Evolutionary conservation across 2,329 filamentous ascomycete genomes (phyloP).

Genomic region (Hawksworthiomyces lignivorus): DNA sequence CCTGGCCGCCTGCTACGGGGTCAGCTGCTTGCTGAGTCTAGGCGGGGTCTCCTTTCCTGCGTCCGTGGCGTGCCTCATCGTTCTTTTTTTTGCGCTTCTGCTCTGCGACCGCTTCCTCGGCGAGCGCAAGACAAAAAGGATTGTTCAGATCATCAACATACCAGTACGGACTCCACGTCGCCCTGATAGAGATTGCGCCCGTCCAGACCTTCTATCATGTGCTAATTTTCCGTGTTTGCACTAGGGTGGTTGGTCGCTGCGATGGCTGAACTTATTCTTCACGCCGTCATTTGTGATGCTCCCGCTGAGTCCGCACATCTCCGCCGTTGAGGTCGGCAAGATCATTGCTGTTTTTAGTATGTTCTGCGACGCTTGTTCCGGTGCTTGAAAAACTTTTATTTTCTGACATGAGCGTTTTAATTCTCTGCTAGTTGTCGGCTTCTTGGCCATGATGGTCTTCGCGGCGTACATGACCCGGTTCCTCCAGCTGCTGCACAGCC

Average conservation of each 20-base stretch:
- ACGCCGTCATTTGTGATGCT: slow-evolving; percentile 52
- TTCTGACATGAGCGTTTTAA: too few species aligned
- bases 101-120: slow-evolving; percentile 39
- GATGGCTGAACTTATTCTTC: slow-evolving; percentile 53
- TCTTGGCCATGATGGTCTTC: slow-evolving; percentile 41
- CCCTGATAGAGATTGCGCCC: background rate
- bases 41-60: slow-evolving; percentile 49
- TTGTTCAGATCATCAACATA: slow-evolving; percentile 45
- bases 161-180: slow-evolving; percentile 31
- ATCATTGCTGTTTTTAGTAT: slow-evolving; percentile 52
- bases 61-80: slow-evolving; percentile 49
- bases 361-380: too few species aligned
- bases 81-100: slow-evolving; percentile 45
- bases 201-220: background rate
- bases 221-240: slow-evolving; percentile 10
- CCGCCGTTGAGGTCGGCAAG: slow-evolving; percentile 46
- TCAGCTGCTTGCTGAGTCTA: slow-evolving; percentile 35
- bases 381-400: too few species aligned
- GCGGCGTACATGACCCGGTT: slow-evolving; percentile 48
- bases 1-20: slow-evolving; percentile 34
- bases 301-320: slow-evolving; percentile 47
- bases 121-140: slow-evolving; percentile 35
- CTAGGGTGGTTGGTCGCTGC: slow-evolving; percentile 48
- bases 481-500: slow-evolving; percentile 43
- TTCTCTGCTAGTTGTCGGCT: slow-evolving; percentile 41